Conservation (phyloP, 2,329 filamentous ascomycete species). For the Gnomoniopsis sp. region DNA sequence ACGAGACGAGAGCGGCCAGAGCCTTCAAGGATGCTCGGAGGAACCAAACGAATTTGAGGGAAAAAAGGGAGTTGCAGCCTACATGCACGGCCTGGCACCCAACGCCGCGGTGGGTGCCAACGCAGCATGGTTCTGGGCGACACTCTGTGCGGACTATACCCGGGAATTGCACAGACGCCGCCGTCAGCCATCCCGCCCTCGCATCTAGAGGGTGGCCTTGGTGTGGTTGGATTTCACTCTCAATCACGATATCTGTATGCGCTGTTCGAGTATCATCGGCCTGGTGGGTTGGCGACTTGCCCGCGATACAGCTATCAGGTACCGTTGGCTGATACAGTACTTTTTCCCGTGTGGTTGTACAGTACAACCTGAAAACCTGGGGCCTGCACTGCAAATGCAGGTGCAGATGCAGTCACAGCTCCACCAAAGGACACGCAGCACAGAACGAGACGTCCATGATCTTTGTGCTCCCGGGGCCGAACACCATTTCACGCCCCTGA, state of each 20-base stretch:
- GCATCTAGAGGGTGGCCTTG: no score
- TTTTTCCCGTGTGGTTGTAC: neutral
- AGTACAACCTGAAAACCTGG: neutral
- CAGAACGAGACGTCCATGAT: neutral
- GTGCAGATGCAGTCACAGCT: neutral
- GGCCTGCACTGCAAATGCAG: neutral
- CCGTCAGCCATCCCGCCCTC: no score
- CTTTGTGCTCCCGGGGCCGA: neutral
- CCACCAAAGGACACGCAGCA: neutral
- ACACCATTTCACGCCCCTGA: slow-evolving; percentile 6
- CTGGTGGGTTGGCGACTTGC: no score
- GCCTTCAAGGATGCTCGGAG: neutral
- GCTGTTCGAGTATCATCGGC: no score
- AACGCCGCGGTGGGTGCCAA: neutral
- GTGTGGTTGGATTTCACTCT: no score
- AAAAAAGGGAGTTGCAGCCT: neutral
- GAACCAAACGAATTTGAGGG: neutral
- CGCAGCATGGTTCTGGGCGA: neutral
- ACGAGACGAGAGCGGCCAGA: neutral
- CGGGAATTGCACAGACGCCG: no score
- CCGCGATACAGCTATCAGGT: neutral
- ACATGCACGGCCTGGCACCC: neutral
- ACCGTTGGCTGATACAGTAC: no score
- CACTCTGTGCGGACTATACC: neutral
- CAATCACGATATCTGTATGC: no score